Evolutionary conservation across 2,329 filamentous ascomycete species (phyloP).

Genomic region (Coniochaeta sp.): DNA sequence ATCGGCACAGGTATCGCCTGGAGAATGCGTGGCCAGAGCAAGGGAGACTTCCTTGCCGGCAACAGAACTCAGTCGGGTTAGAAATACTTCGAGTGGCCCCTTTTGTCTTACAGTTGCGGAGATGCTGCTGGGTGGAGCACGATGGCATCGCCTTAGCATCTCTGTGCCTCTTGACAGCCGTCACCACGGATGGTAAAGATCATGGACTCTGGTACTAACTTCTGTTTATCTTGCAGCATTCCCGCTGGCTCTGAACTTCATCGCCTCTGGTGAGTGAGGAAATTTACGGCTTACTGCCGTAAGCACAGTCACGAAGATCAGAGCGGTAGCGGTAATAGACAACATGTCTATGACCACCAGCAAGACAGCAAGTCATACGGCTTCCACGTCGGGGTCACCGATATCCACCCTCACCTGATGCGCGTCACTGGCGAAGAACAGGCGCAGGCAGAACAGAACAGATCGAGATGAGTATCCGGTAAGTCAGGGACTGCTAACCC

Average conservation of each 20-base stretch:
- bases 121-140: background rate
- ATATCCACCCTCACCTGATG: background rate
- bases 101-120: background rate
- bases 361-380: background rate
- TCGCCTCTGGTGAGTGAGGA: conserved; percentile 79
- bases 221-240: conserved; percentile 45
- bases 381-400: background rate
- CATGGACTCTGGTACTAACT: conserved; percentile 20
- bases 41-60: conserved; percentile 64
- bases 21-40: conserved; percentile 55
- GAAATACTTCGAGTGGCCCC: conserved; percentile 17
- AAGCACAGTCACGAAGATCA: conserved; percentile 34
- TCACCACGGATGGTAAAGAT: background rate
- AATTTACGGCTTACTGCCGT: conserved; percentile 17
- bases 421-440: background rate
- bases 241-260: conserved; percentile 80
- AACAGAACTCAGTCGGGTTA: conserved; percentile 82
- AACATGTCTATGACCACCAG: conserved; percentile 10
- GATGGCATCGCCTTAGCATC: conserved; percentile 5
- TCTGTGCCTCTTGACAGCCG: background rate
- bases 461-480: conserved; percentile 1
- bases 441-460: background rate
- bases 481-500: conserved; percentile 1
- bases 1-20: conserved; percentile 55
- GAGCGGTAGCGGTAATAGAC: conserved; percentile 51